A percentile compares a stretch with the other conserved stretches of the same genome.
These are phyloP conservation scores for Kluyveromyces marxianus DNA, from an alignment of 1,139 yeast genomes.

Conservation along the genomic window DNA sequence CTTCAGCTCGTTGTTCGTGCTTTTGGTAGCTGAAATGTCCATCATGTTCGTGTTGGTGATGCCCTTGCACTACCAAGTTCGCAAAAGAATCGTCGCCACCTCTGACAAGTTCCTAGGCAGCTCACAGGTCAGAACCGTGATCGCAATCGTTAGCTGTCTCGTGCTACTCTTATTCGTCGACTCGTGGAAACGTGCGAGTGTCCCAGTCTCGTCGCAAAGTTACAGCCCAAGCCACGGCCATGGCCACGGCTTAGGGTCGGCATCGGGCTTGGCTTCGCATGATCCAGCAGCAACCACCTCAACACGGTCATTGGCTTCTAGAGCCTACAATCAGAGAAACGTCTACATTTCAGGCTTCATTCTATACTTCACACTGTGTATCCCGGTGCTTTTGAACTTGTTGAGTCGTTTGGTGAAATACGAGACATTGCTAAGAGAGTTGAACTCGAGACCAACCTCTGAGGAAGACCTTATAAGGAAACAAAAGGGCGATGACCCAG, in stretches of 20 bases:
- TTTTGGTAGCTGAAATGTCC: slow-evolving; percentile 47
- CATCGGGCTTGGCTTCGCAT: too few species aligned
- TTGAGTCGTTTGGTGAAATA: slow-evolving; percentile 53
- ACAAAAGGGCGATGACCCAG: slow-evolving; percentile 17
- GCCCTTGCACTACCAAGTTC: slow-evolving; percentile 54
- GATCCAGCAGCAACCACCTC: slow-evolving; percentile 11
- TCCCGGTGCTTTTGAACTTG: slow-evolving; percentile 49
- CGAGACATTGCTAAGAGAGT: slow-evolving; percentile 37
- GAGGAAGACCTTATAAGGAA: slow-evolving; percentile 3
- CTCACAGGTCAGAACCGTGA: slow-evolving; percentile 44
- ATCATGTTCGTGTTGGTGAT: slow-evolving; percentile 45
- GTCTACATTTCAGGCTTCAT: slow-evolving; percentile 67
- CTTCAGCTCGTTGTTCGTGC: slow-evolving; percentile 31
- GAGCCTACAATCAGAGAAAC: slow-evolving; percentile 65
- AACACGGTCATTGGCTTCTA: slow-evolving; percentile 30
- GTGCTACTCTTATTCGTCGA: slow-evolving; percentile 53
- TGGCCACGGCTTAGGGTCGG: too few species aligned
- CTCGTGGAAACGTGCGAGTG: slow-evolving; percentile 43
- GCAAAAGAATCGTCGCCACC: slow-evolving; percentile 39
- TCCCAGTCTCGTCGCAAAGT: slow-evolving; percentile 20
- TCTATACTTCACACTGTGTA: slow-evolving; percentile 51
- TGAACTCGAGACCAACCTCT: slow-evolving; percentile 2
- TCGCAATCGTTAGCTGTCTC: slow-evolving; percentile 39
- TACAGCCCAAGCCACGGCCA: not conserved
- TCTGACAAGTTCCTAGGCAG: slow-evolving; percentile 33